These are phyloP conservation scores for Piloderma croceum DNA, from an alignment of 768 basidiomycete genomes.

Conservation along the genomic window DNA sequence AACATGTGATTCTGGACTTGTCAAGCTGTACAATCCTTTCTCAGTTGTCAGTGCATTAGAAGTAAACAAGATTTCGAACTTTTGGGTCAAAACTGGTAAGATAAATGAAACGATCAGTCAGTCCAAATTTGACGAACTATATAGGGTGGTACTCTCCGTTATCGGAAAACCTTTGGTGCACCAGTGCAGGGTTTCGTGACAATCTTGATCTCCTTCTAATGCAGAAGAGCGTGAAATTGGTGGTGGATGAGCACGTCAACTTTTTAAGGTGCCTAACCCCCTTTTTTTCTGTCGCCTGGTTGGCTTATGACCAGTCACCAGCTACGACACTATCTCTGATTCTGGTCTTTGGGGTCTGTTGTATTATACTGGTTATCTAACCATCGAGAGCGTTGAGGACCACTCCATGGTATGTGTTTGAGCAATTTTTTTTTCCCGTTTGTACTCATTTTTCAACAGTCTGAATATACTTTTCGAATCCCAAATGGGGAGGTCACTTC, in stretches of 20 bases:
- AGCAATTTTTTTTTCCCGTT: not conserved
- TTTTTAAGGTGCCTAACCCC: slow-evolving; percentile 6
- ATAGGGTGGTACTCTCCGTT: slow-evolving; percentile 7
- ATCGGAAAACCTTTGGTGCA: slow-evolving; percentile 9
- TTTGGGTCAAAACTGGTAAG: slow-evolving; percentile 11
- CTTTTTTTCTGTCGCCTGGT: slow-evolving; percentile 8
- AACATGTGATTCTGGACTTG: slow-evolving; percentile 1
- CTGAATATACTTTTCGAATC: slow-evolving; percentile 10
- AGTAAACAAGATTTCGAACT: slow-evolving; percentile 5
- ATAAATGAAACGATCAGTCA: slow-evolving; percentile 4
- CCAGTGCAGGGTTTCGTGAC: slow-evolving; percentile 6
- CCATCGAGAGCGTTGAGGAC: slow-evolving; percentile 6
- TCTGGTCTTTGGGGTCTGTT: slow-evolving; percentile 11
- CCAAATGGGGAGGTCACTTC: slow-evolving; percentile 7
- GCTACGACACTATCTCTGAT: slow-evolving; percentile 7
- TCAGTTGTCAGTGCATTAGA: slow-evolving; percentile 8
- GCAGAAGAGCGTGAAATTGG: slow-evolving; percentile 6
- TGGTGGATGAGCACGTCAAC: slow-evolving; percentile 8
- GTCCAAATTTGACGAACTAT: slow-evolving; percentile 5
- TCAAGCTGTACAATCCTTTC: slow-evolving; percentile 9
- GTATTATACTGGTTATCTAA: slow-evolving; percentile 8
- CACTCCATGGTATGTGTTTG: slow-evolving; percentile 5
- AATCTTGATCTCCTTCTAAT: slow-evolving; percentile 8
- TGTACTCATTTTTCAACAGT: slow-evolving; percentile 7
- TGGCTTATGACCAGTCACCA: slow-evolving; percentile 10